Conservation (phyloP, 2,329 filamentous ascomycete species). For the Gaeumannomyces tritici region DNA sequence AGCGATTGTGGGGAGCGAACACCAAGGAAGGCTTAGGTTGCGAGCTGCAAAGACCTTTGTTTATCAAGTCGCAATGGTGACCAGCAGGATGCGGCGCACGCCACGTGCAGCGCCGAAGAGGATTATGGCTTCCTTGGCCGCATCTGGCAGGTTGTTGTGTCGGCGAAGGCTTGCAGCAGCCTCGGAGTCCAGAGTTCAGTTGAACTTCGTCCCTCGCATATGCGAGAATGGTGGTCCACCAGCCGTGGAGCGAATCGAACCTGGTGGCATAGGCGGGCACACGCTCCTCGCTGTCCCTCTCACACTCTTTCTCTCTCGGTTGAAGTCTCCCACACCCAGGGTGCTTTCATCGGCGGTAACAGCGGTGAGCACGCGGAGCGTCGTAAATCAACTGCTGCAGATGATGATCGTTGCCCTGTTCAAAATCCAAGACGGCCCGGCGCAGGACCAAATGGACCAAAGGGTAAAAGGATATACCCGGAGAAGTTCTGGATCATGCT, state of each 20-base stretch:
- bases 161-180: background rate
- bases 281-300: too few relatives aligned
- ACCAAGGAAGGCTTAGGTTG: background rate
- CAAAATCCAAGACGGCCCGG: too few relatives aligned
- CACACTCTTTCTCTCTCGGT: too few relatives aligned
- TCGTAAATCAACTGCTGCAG: too few relatives aligned
- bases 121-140: background rate
- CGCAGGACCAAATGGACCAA: too few relatives aligned
- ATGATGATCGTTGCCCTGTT: too few relatives aligned
- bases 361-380: too few relatives aligned
- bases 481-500: too few relatives aligned
- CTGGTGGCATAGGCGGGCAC: background rate
- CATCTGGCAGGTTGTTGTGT: background rate
- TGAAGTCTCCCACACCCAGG: too few relatives aligned
- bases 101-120: background rate
- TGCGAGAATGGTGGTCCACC: background rate
- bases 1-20: too few relatives aligned
- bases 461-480: too few relatives aligned
- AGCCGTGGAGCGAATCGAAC: background rate
- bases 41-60: background rate
- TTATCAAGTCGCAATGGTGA: background rate
- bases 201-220: background rate
- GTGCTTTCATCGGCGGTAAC: background rate
- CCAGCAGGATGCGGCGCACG: background rate
- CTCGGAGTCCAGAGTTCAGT: background rate